These are phyloP conservation scores for Remersonia thermophila DNA, from an alignment of 2,329 filamentous ascomycete species.

Conservation along the genomic window DNA sequence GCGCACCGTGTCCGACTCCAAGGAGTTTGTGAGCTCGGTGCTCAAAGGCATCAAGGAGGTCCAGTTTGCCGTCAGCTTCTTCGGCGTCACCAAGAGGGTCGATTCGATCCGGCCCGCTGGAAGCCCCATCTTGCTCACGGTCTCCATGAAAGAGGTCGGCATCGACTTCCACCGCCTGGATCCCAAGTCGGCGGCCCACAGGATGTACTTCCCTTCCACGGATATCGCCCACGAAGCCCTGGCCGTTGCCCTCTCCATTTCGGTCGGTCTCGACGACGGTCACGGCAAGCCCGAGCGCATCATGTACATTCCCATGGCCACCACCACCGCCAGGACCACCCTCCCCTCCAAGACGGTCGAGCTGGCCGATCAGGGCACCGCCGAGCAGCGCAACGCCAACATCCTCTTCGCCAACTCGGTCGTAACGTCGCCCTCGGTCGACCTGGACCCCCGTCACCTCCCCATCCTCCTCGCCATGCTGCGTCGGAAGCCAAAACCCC, in stretches of 20 bases:
- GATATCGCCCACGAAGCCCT: slow-evolving; percentile 93
- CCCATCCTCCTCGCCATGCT: slow-evolving; percentile 71
- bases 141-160: slow-evolving; percentile 92
- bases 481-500: slow-evolving; percentile 38
- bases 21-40: slow-evolving; percentile 82
- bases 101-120: slow-evolving; percentile 53
- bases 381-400: slow-evolving; percentile 82
- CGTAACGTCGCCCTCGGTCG: slow-evolving; percentile 86
- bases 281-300: slow-evolving; percentile 74
- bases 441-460: slow-evolving; percentile 83
- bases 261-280: slow-evolving; percentile 84
- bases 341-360: slow-evolving; percentile 89
- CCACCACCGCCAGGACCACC: slow-evolving; percentile 86
- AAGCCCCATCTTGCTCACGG: slow-evolving; percentile 66
- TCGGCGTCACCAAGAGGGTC: slow-evolving; percentile 74
- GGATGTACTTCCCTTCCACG: slow-evolving; percentile 93
- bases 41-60: slow-evolving; percentile 90
- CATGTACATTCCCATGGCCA: slow-evolving; percentile 93
- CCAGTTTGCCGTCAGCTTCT: slow-evolving; percentile 85
- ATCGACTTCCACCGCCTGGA: slow-evolving; percentile 87
- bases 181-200: slow-evolving; percentile 82
- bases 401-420: slow-evolving; percentile 94
- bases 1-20: slow-evolving; percentile 79
- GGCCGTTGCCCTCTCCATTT: slow-evolving; percentile 82
- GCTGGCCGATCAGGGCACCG: slow-evolving; percentile 56